These are phyloP conservation scores for Balakata baccata DNA, from an alignment of 345 rosid genomes.

Conservation along the genomic window DNA sequence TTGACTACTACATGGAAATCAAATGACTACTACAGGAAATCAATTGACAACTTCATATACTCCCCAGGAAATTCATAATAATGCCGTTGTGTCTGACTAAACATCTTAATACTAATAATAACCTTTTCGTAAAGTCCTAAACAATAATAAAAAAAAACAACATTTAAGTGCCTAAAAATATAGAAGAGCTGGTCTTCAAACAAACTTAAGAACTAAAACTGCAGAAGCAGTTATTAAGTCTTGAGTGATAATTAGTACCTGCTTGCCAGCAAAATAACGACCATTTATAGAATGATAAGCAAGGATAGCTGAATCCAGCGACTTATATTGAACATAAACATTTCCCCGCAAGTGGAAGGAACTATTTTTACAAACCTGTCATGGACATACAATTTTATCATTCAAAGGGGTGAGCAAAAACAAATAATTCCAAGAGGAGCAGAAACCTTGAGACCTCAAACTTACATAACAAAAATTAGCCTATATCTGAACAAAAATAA, in stretches of 20 bases:
- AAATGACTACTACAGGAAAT: too few relatives aligned
- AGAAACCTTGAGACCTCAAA: constrained; percentile 7
- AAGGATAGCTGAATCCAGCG: constrained; percentile 68
- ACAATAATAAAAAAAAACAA: neutral
- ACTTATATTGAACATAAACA: constrained; percentile 79
- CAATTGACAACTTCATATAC: too few relatives aligned
- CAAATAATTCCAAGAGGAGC: neutral
- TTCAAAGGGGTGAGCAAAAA: constrained; percentile 10
- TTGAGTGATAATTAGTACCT: constrained; percentile 44
- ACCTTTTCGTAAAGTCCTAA: neutral
- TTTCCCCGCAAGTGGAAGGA: constrained; percentile 91
- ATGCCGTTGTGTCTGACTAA: too few relatives aligned
- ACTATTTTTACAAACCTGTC: constrained; percentile 84
- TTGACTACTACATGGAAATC: neutral
- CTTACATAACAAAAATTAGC: constrained; percentile 14
- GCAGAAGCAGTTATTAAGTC: constrained; percentile 1
- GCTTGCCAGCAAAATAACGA: constrained; percentile 95
- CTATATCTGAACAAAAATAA: neutral
- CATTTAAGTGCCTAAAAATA: neutral
- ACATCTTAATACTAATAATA: neutral
- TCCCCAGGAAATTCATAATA: too few relatives aligned
- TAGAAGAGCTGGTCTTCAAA: too few relatives aligned
- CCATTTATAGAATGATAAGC: constrained; percentile 68
- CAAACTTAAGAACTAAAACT: neutral
- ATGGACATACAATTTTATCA: constrained; percentile 17